Percentiles rank a stretch among this genome's conserved stretches.
Evolutionary conservation across 768 basidiomycete genomes (phyloP).

Genomic region (Tricholoma terreum): DNA sequence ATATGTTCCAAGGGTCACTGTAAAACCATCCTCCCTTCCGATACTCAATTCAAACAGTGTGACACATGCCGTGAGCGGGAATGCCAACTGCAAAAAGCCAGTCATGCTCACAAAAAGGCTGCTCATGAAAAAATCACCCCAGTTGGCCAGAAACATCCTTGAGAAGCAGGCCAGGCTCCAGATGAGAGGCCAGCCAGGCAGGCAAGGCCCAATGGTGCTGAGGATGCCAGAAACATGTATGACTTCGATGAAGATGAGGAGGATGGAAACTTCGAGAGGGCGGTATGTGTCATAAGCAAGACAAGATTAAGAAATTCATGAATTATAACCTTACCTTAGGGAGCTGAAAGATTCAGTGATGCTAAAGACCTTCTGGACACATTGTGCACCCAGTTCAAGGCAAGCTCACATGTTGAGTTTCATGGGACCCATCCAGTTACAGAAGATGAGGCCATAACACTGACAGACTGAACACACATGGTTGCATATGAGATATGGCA

Average conservation of each 20-base stretch:
- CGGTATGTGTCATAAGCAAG: not conserved
- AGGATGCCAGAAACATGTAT: not conserved
- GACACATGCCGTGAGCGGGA: not conserved
- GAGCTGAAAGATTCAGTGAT: not conserved
- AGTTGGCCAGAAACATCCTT: not conserved
- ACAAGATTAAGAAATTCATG: not conserved
- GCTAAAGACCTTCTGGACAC: not conserved
- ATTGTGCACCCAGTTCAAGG: not conserved
- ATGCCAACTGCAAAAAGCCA: not conserved
- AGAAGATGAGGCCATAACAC: not conserved
- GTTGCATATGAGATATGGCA: slow-evolving; percentile 19
- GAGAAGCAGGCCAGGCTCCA: not conserved
- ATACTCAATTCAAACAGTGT: not conserved
- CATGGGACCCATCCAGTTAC: not conserved
- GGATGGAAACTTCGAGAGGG: not conserved
- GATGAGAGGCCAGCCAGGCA: not conserved
- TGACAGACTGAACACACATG: not conserved
- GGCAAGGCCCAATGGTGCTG: not conserved
- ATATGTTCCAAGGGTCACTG: not conserved
- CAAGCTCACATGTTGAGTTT: no score
- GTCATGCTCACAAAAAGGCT: no score
- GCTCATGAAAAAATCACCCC: not conserved
- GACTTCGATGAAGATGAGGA: not conserved
- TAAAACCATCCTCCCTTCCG: not conserved
- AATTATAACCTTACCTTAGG: not conserved